Evolutionary conservation across 305 asterid genomes (phyloP).

Genomic region (Rubia tinctorum): DNA sequence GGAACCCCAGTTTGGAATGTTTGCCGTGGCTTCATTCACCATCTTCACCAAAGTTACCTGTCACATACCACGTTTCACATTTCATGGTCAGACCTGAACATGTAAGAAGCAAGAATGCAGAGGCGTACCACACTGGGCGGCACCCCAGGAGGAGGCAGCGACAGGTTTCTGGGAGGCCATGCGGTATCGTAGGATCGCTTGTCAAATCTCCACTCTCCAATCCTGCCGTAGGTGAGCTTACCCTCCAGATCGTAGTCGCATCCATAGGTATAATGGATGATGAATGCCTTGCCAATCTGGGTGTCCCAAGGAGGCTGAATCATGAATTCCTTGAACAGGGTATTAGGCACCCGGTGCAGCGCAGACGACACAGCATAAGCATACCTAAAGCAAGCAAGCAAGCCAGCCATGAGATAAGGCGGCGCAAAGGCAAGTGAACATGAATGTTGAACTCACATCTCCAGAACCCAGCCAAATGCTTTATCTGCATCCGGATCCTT

Average conservation of each 20-base stretch:
- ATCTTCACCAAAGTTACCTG: constrained; percentile 95
- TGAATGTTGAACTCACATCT: no score
- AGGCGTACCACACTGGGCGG: constrained; percentile 82
- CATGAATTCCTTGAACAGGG: constrained; percentile 86
- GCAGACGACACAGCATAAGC: constrained; percentile 93
- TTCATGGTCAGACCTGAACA: no score
- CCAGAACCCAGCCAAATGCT: constrained; percentile 98
- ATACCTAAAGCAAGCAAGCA: no score
- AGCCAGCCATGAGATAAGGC: no score
- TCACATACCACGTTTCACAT: no score
- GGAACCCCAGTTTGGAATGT: constrained; percentile 91
- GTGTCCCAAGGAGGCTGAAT: constrained; percentile 99
- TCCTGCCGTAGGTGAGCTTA: constrained; percentile 72
- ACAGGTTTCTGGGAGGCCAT: constrained; percentile 83
- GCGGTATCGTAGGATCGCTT: constrained; percentile 58
- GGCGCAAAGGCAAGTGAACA: no score
- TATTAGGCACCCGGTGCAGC: constrained; percentile 67
- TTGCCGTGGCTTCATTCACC: constrained; percentile 96
- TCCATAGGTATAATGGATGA: constrained; percentile 92
- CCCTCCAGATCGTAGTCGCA: constrained; percentile 91
- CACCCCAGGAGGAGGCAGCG: constrained; percentile 93
- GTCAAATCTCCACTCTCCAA: constrained; percentile 98
- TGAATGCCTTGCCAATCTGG: constrained; percentile 58
- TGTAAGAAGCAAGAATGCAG: background rate
- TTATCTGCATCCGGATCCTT: constrained; percentile 88